Conservation (phyloP, 352 stramenopile species). For the Pythium sukuiense region DNA sequence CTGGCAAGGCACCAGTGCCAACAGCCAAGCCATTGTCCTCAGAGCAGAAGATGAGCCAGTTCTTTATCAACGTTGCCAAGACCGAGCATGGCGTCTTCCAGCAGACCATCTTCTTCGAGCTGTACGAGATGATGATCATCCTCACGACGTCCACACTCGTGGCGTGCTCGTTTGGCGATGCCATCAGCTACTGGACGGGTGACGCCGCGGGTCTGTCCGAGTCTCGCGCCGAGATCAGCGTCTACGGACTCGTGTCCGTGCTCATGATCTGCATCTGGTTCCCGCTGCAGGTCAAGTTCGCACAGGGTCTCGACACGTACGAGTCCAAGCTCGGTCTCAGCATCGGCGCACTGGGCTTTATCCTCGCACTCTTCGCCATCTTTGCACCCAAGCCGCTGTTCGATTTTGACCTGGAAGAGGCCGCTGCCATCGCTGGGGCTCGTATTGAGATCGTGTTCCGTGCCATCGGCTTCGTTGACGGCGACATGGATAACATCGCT, state of each 20-base stretch:
- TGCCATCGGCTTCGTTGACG: constrained; percentile 57
- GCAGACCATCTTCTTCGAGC: constrained; percentile 80
- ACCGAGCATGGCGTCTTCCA: constrained; percentile 63
- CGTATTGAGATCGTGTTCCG: constrained; percentile 55
- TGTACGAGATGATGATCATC: constrained; percentile 83
- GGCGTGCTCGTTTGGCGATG: constrained; percentile 44
- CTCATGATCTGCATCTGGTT: constrained; percentile 75
- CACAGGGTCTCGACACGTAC: constrained; percentile 56
- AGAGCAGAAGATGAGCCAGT: constrained; percentile 66
- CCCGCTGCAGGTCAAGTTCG: constrained; percentile 71
- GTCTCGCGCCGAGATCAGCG: constrained; percentile 48
- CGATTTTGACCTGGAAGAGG: constrained; percentile 70
- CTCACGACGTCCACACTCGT: constrained; percentile 56
- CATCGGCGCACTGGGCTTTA: constrained; percentile 55
- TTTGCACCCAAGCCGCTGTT: constrained; percentile 56
- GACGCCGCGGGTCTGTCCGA: constrained; percentile 11
- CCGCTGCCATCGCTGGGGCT: constrained; percentile 33
- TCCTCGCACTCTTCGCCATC: constrained; percentile 60
- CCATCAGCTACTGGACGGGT: constrained; percentile 36
- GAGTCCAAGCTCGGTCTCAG: constrained; percentile 59
- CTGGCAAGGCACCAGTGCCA: constrained; percentile 26
- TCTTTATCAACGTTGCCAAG: constrained; percentile 71
- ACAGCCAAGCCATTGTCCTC: constrained; percentile 37
- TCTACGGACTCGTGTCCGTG: constrained; percentile 63
- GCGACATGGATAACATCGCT: constrained; percentile 52